Base-by-base conservation (phyloP, 495 filamentous ascomycete genomes). In the Staphylotrichum longicolle region DNA sequence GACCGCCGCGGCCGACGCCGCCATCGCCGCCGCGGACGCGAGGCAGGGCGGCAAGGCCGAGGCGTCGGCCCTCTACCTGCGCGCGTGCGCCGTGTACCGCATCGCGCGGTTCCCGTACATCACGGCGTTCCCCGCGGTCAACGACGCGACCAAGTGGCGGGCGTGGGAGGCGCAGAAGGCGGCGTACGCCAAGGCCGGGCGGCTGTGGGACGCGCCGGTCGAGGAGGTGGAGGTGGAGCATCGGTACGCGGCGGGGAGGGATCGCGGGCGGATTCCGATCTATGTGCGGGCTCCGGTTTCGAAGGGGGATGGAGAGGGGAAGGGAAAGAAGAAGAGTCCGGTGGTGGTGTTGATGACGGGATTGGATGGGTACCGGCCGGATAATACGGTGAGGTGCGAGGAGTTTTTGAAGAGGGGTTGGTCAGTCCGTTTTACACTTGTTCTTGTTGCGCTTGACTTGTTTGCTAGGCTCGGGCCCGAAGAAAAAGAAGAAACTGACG, bases 281-380 rank as follows among this genome's bases (percentile, higher is more conserved):
- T 89, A 88, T 67, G 71, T 88, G 45, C 83, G 88, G 9, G 61
- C 85, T 0, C 89, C 89, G 7, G 9, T 35, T 11, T 5, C 9
- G 10, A 12, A 5, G 3, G 42, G 10, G 42, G 42, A 1, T n/a
- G 3, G 48, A 50, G 44, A 14, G 2, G 33, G 27, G 32, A 27
- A 33, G 50, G 4, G 20, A 3, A 15, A 63, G 65, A 45, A 80
- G 6, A 75, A 78, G 4, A 76, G 76, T 2, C 87, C 90, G 0
- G 76, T 81, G 4, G 82, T 93, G 4, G 73, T 93, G 20, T 78
- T 91, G 39, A 81, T 91, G 75, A 91, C 86, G 0, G 89, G 90
- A 0, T 77, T 93, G 12, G 90, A 93, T 65, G 90, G 90, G 9
- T 91, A 93, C 67, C 75, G 89, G 12, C 87, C 88, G 0, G 90